Conservation (phyloP, 108 stramenopile species). For the Schizochytrium sp. region DNA sequence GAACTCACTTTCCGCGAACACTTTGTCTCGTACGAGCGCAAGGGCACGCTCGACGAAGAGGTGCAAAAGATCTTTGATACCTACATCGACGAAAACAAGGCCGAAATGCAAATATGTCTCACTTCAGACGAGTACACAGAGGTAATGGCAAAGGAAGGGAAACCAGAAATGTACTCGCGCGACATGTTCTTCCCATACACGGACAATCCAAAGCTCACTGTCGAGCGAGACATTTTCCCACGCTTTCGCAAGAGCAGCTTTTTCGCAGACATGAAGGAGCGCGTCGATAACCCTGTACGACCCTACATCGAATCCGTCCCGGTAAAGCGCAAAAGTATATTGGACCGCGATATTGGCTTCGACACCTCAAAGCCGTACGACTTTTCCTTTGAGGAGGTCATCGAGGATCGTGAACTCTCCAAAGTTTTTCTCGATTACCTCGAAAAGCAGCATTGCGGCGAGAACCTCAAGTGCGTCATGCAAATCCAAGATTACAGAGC, state of each 20-base stretch:
- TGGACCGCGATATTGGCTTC: neutral
- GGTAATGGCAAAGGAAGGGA: neutral
- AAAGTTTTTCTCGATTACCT: neutral
- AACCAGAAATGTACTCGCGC: neutral
- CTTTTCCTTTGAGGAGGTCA: neutral
- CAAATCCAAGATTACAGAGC: neutral
- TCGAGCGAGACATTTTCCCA: neutral
- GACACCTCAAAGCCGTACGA: neutral
- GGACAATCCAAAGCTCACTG: neutral
- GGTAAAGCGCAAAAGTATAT: neutral
- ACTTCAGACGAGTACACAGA: neutral
- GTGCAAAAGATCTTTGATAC: neutral
- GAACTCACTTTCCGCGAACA: neutral
- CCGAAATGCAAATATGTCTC: neutral
- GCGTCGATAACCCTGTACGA: neutral
- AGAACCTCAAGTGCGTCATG: conserved; percentile 17
- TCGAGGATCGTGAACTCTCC: neutral
- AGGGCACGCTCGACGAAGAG: neutral
- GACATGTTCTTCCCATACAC: neutral
- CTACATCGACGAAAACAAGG: neutral
- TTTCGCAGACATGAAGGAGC: neutral
- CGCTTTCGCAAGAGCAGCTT: neutral
- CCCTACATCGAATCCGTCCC: neutral
- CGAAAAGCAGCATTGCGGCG: neutral
- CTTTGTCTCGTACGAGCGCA: neutral